phyloP scores from a whole-genome alignment of 2,329 filamentous ascomycete species.

The Xylaria digitata region DNA sequence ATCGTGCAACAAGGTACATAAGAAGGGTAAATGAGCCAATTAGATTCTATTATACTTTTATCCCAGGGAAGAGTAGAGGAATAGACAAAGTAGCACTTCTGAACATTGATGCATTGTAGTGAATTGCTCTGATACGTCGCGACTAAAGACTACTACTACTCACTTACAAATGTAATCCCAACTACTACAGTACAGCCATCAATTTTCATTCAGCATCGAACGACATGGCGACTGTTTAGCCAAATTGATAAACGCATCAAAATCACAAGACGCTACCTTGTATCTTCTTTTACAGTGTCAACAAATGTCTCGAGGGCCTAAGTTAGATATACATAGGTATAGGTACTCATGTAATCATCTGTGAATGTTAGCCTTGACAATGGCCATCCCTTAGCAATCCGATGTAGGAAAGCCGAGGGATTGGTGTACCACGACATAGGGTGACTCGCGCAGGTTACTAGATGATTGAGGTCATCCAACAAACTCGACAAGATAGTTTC shows the following conservation, averaged over 20 bases:
- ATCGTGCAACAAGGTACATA: background rate
- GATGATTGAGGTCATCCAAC: background rate
- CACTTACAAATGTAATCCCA: background rate
- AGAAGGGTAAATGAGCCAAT: background rate
- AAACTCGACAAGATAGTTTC: background rate
- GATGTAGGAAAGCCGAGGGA: too few species aligned
- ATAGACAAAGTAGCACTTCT: slow-evolving; percentile 26
- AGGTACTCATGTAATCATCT: background rate
- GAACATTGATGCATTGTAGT: background rate
- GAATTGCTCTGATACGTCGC: background rate
- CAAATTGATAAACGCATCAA: background rate
- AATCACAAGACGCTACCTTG: background rate
- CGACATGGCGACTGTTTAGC: background rate
- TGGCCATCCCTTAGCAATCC: too few species aligned
- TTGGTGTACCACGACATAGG: too few species aligned
- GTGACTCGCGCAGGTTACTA: too few species aligned
- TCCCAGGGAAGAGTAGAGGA: slow-evolving; percentile 20
- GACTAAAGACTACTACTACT: too few species aligned
- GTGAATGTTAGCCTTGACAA: background rate
- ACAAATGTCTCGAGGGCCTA: background rate
- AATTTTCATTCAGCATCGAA: background rate
- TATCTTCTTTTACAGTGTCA: background rate
- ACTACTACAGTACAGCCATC: background rate
- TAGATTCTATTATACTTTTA: slow-evolving; percentile 8
- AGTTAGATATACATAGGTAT: background rate